Percentiles rank a stretch among this genome's conserved stretches.
Evolutionary conservation across 2,329 filamentous ascomycete genomes (phyloP).

Genomic region (Colletotrichum sp.): DNA sequence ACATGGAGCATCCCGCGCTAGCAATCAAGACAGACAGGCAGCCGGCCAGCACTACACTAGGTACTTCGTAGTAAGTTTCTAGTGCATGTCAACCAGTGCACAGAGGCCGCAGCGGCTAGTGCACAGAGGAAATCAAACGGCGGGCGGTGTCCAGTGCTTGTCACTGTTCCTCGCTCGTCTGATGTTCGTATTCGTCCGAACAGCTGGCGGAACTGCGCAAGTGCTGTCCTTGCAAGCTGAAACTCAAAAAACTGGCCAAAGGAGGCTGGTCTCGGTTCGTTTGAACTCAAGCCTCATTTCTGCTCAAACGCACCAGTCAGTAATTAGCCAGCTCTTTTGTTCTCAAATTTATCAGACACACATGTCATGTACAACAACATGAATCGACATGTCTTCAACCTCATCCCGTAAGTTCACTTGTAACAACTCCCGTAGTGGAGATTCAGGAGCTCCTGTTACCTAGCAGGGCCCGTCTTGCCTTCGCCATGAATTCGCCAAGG

Average conservation of each 20-base stretch:
- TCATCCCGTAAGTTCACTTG: background rate
- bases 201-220: background rate
- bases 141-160: background rate
- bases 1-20: background rate
- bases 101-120: background rate
- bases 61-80: background rate
- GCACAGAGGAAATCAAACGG: background rate
- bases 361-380: background rate
- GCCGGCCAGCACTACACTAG: background rate
- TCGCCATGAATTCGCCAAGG: background rate
- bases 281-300: background rate
- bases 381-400: background rate
- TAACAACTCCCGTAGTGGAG: background rate
- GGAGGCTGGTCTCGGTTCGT: background rate
- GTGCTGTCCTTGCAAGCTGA: slow-evolving; percentile 11
- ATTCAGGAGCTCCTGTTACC: background rate
- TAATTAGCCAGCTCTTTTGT: background rate
- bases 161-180: background rate
- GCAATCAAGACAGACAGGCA: background rate
- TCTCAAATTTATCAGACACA: background rate
- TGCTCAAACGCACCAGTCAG: background rate
- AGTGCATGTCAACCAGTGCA: background rate
- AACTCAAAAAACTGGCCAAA: slow-evolving; percentile 1
- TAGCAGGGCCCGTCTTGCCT: background rate
- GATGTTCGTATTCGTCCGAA: slow-evolving; percentile 21